Conservation (phyloP, 352 stramenopile genomes). For the Plasmopara halstedii region DNA sequence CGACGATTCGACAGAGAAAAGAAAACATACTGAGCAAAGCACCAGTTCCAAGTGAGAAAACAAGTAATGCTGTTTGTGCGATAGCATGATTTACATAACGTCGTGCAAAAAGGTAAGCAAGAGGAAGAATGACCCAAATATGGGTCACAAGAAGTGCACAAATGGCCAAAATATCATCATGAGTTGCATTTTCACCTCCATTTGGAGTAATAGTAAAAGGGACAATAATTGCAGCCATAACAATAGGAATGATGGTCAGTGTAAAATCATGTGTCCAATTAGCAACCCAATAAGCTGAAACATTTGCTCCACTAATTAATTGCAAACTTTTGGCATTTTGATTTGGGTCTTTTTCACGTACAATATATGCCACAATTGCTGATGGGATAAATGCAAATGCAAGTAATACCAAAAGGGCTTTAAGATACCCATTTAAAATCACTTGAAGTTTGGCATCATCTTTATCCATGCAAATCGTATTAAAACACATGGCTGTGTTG, state of each 20-base stretch:
- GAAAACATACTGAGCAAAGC: slow-evolving; percentile 69
- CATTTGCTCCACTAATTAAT: slow-evolving; percentile 47
- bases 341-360: slow-evolving; percentile 53
- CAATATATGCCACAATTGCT: slow-evolving; percentile 51
- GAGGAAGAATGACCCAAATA: slow-evolving; percentile 40
- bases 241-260: slow-evolving; percentile 32
- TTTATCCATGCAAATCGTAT: slow-evolving; percentile 35
- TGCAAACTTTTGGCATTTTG: slow-evolving; percentile 67
- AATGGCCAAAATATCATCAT: slow-evolving; percentile 32
- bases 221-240: slow-evolving; percentile 23
- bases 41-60: slow-evolving; percentile 53
- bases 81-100: slow-evolving; percentile 50
- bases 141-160: slow-evolving; percentile 35
- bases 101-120: slow-evolving; percentile 56
- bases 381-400: slow-evolving; percentile 66
- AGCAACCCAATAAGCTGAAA: slow-evolving; percentile 50
- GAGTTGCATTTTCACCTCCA: slow-evolving; percentile 10
- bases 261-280: slow-evolving; percentile 47
- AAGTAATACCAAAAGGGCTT: slow-evolving; percentile 49
- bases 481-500: slow-evolving; percentile 25
- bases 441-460: slow-evolving; percentile 56
- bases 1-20: slow-evolving; percentile 61
- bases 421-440: slow-evolving; percentile 53
- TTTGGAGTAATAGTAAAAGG: slow-evolving; percentile 26
- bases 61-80: slow-evolving; percentile 56